phyloP scores from a whole-genome alignment of 495 filamentous ascomycete genomes.

The Penicillium canariense region DNA sequence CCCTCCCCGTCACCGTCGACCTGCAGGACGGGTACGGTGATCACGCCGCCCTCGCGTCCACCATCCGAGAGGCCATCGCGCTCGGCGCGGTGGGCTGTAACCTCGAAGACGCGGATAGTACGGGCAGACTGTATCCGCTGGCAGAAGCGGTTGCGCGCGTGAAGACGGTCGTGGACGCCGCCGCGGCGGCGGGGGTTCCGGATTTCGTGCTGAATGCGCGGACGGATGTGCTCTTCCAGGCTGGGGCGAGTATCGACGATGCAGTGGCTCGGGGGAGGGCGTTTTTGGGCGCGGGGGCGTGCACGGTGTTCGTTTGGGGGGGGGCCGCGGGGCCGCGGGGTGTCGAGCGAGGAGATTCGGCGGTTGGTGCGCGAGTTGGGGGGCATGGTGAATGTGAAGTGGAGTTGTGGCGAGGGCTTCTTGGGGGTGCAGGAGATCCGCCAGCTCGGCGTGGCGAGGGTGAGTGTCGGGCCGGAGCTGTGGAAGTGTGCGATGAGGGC shows the following conservation, averaged over 20 bases:
- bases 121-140: constrained; percentile 27
- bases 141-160: constrained; percentile 41
- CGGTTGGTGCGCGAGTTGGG: constrained; percentile 33
- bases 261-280: constrained; percentile 41
- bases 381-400: constrained; percentile 40
- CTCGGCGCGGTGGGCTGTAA: constrained; percentile 52
- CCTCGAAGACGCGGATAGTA: constrained; percentile 46
- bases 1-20: constrained; percentile 48
- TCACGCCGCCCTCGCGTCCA: constrained; percentile 33
- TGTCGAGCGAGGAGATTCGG: constrained; percentile 36
- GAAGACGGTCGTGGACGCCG: constrained; percentile 27
- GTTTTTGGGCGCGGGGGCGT: constrained; percentile 46
- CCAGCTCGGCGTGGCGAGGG: constrained; percentile 43
- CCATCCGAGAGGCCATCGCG: constrained; percentile 34
- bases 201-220: constrained; percentile 53
- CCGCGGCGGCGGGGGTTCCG: constrained; percentile 37
- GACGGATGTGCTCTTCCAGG: constrained; percentile 38
- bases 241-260: constrained; percentile 34
- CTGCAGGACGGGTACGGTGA: constrained; percentile 54
- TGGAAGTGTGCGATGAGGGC: constrained; percentile 26
- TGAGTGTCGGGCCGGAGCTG: constrained; percentile 41
- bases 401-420: constrained; percentile 25
- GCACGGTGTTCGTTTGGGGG: constrained; percentile 51
- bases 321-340: constrained; percentile 26
- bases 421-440: constrained; percentile 38